Percentiles rank a stretch among this genome's conserved stretches.
Evolutionary conservation across 192 early-diverging fungal species (phyloP).

Genomic region (Cladochytrium replicatum): DNA sequence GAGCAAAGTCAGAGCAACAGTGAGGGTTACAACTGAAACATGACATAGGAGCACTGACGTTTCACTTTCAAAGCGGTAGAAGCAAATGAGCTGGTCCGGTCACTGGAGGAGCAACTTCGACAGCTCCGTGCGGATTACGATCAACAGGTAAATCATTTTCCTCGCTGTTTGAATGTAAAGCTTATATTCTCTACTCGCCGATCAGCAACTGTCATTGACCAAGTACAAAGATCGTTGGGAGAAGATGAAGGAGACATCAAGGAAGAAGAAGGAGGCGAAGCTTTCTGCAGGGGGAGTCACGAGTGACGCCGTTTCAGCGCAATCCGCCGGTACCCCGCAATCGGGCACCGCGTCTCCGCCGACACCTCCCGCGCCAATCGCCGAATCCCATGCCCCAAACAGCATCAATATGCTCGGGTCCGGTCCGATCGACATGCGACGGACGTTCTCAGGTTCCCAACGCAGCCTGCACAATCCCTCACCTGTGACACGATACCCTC

Average conservation of each 20-base stretch:
- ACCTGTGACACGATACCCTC: too few species aligned
- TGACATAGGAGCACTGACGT: neutral
- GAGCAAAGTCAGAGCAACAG: neutral
- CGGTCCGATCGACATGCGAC: too few species aligned
- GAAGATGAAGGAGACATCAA: constrained; percentile 65
- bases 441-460: too few species aligned
- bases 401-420: too few species aligned
- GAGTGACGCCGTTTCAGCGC: too few species aligned
- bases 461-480: too few species aligned
- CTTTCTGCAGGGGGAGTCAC: too few species aligned
- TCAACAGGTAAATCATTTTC: constrained; percentile 22
- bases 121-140: constrained; percentile 33
- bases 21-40: neutral
- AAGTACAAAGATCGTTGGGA: constrained; percentile 74
- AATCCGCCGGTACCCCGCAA: too few species aligned
- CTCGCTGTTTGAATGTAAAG: neutral
- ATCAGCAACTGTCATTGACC: constrained; percentile 30
- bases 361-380: too few species aligned
- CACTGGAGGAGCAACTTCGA: constrained; percentile 52
- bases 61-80: constrained; percentile 28
- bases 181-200: neutral
- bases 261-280: constrained; percentile 40
- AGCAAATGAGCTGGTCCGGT: constrained; percentile 11
- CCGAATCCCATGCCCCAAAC: too few species aligned
- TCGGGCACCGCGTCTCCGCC: too few species aligned